Conservation (phyloP, 176 grass and related monocot genomes). For the Urochloa ruziziensis region DNA sequence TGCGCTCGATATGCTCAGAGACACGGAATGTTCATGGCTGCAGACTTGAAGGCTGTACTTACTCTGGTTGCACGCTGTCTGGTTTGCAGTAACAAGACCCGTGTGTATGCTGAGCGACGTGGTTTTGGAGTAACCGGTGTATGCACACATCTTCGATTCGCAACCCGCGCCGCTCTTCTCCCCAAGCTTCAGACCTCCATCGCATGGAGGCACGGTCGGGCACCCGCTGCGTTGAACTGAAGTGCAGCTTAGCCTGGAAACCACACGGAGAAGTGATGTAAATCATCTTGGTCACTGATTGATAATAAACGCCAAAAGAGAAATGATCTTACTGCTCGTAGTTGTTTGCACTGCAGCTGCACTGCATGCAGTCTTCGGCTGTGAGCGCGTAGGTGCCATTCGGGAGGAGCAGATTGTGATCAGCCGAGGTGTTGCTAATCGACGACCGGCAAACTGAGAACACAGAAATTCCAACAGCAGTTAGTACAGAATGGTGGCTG, state of each 20-base stretch:
- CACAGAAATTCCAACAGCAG: not conserved
- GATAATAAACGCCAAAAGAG: not conserved
- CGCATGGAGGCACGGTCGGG: not conserved
- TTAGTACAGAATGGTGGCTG: not conserved
- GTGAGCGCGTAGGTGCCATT: slow-evolving; percentile 49
- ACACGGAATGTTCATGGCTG: not conserved
- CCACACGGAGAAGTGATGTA: not conserved
- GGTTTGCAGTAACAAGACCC: not conserved
- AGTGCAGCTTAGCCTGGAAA: slow-evolving; percentile 51
- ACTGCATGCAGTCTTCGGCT: slow-evolving; percentile 48
- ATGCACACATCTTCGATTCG: slow-evolving; percentile 34
- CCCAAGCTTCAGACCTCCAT: slow-evolving; percentile 41
- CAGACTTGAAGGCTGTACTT: slow-evolving; percentile 16
- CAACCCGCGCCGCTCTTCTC: slow-evolving; percentile 10
- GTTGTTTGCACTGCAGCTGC: slow-evolving; percentile 59
- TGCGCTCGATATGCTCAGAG: not conserved
- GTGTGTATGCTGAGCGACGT: slow-evolving; percentile 30
- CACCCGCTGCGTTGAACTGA: not conserved
- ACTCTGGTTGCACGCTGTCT: slow-evolving; percentile 47
- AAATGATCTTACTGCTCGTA: slow-evolving; percentile 37
- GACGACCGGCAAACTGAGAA: slow-evolving; percentile 62
- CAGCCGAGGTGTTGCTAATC: slow-evolving; percentile 38
- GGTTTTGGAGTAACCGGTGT: slow-evolving; percentile 51
- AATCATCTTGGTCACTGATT: not conserved
- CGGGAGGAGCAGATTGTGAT: slow-evolving; percentile 47